Evolutionary conservation across 768 basidiomycete species (phyloP), one percentile per base, ranked within the genome.

Genomic region (Collybia nuda): DNA sequence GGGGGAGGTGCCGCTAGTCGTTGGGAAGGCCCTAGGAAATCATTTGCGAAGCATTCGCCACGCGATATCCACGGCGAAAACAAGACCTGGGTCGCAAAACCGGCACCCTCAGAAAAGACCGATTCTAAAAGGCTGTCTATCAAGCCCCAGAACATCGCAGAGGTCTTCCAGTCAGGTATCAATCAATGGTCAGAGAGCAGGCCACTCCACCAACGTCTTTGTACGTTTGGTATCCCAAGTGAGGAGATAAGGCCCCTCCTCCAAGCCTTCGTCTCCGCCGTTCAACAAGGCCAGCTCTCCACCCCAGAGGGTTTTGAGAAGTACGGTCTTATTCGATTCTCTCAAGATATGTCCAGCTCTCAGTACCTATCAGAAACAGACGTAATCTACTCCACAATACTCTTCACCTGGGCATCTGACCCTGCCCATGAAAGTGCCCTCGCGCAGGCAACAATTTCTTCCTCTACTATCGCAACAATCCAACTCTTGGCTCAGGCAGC

Each of bases 401-500:
- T 88, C 54, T 84, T 76, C 58, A 62, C 69, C 28, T 88, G 85
- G 86, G 80, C 75, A 3, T 63, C 74, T 3, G 60, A 71, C 40
- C 70, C 70, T 8, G 51, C 57, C 18, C 55, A 59, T 49, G 53
- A 62, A 48, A 48, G 51, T 15, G 47, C 58, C 29, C 60, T 75
- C 24, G 47, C 59, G 35, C 22, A 38, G 7, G 50, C 54, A 17
- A 58, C 54, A 17, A 58, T 79, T 29, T 53, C 70, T 5, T 43
- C 56, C 19, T 51, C 59, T 11, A 73, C 75, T 9, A 52, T 81
- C 7, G 55, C 66, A 7, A 61, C 53, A 15, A 74, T 86, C n/a
- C 54, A 59, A 19, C 60, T 67, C 2, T 62, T 74, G 7, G 53
- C 70, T 21, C 57, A 59, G 4, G 67, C 74, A 2, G 72, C 77